Percentiles rank a stretch among this genome's conserved stretches.
Evolutionary conservation across 1,284 basidiomycete species (phyloP).

Genomic region (Puccinia polysora): DNA sequence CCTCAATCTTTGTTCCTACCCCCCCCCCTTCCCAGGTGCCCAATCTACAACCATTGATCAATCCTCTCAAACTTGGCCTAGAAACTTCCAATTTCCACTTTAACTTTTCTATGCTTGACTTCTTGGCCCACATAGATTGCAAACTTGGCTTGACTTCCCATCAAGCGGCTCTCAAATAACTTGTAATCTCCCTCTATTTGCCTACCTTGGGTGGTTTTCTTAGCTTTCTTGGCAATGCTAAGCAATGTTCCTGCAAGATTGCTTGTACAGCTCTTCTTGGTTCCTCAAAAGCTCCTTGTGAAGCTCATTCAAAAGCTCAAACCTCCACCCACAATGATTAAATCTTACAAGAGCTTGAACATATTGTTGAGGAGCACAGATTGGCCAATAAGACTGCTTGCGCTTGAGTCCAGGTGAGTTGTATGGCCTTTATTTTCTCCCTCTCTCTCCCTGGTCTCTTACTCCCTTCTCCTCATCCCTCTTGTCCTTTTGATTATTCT

Average conservation of each 20-base stretch:
- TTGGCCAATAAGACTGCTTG: no score
- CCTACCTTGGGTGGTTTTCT: no score
- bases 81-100: constrained; percentile 74
- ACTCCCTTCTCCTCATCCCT: no score
- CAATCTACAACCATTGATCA: no score
- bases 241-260: constrained; percentile 67
- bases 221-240: constrained; percentile 69
- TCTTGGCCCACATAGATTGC: constrained; percentile 48
- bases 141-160: constrained; percentile 61
- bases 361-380: constrained; percentile 68
- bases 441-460: constrained; percentile 75
- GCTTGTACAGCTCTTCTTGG: constrained; percentile 69
- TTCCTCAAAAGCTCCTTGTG: constrained; percentile 67
- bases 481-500: no score
- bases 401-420: constrained; percentile 70
- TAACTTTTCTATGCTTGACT: constrained; percentile 49
- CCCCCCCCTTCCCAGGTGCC: no score
- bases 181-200: no score
- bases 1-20: no score
- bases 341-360: constrained; percentile 68
- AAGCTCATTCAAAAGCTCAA: constrained; percentile 56
- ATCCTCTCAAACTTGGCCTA: constrained; percentile 70
- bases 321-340: constrained; percentile 56
- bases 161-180: no score
- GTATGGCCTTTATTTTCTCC: constrained; percentile 52